Evolutionary conservation across 768 basidiomycete genomes (phyloP), one percentile per base, ranked within the genome.

Genomic region (Hericium rajendrae): DNA sequence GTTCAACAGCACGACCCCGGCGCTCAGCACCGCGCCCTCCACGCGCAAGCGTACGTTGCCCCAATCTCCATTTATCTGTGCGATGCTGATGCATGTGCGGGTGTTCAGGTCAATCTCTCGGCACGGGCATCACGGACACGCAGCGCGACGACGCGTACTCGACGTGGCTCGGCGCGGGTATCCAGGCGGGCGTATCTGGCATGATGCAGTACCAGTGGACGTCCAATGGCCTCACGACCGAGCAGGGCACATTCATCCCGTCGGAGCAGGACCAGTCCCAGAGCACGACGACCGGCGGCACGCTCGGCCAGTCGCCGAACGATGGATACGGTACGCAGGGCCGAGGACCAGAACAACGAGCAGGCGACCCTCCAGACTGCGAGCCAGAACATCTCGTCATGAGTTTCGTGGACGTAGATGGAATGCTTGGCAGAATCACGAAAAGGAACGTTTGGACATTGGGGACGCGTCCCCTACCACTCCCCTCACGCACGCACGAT

Each of bases 1-100:
- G 1, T 71, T 72, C 60, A 69, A 72, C 56, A 41, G 50, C 39
- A 62, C 67, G 41, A 51, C 60, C 15, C 18, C 28, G 40, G 52
- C 5, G 28, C 24, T 26, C 20, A 4, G 11, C 6, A 18, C 18
- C 13, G 53, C 16, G 37, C 46, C 10, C 8, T 20, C 1, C 40
- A 38, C 48, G 4, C 39, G 12, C 39, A 50, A 55, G 58, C 57
- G 52, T 60, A 59, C 54, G 46, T 46, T 57, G 28, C 28, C 28
- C 28, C 43, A 15, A 16, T 15, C 32, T 18, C n/a, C 24, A 6
- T 32, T 13, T 16, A 24, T 38, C 12, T 48, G 22, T 12, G 16
- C 26, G 20, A 10, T 22, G 37, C 51, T 18, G 46, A 40, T 40
- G 24, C 32, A 55, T 18, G 24, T 15, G 15, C 11, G 8, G 6